These are phyloP conservation scores for Aaosphaeria pasadenensis DNA, from an alignment of 2,329 filamentous ascomycete genomes.

Conservation along the genomic window DNA sequence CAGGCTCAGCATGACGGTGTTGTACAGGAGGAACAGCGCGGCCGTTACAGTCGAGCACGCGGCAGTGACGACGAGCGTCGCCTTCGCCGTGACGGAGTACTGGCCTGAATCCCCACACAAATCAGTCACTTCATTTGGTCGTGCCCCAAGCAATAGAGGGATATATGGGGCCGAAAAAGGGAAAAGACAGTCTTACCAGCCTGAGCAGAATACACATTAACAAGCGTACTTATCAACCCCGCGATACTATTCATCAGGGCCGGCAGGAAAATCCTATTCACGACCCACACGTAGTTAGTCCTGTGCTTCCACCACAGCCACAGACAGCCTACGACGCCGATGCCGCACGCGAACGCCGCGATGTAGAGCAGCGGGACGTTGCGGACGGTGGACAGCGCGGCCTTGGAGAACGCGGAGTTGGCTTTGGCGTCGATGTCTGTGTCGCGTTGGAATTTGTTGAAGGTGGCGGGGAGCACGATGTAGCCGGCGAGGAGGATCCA, in stretches of 20 bases:
- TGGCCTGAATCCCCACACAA: conserved; percentile 8
- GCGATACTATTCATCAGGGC: conserved; percentile 46
- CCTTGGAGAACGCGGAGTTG: no score
- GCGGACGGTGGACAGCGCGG: conserved; percentile 6
- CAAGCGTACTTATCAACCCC: conserved; percentile 50
- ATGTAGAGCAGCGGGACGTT: conserved; percentile 46
- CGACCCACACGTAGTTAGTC: conserved; percentile 54
- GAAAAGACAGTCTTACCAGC: conserved; percentile 31
- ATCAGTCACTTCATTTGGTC: no score
- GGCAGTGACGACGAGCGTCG: conserved; percentile 37
- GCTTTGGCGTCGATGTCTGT: conserved; percentile 12
- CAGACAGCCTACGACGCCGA: conserved; percentile 42
- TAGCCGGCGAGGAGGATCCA: conserved; percentile 55
- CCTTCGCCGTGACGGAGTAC: conserved; percentile 39
- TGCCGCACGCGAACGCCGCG: conserved; percentile 42
- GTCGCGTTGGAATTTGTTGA: conserved; percentile 43
- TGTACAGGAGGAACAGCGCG: conserved; percentile 36
- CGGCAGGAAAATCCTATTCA: conserved; percentile 51
- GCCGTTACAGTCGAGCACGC: conserved; percentile 33
- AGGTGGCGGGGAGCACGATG: conserved; percentile 53
- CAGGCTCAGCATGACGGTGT: conserved; percentile 31
- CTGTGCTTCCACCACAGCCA: conserved; percentile 46
- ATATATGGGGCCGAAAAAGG: neutral
- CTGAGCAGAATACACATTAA: conserved; percentile 51
- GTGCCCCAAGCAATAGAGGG: no score